Conservation (phyloP, 441 rosid species). For the Populus tomentosa region DNA sequence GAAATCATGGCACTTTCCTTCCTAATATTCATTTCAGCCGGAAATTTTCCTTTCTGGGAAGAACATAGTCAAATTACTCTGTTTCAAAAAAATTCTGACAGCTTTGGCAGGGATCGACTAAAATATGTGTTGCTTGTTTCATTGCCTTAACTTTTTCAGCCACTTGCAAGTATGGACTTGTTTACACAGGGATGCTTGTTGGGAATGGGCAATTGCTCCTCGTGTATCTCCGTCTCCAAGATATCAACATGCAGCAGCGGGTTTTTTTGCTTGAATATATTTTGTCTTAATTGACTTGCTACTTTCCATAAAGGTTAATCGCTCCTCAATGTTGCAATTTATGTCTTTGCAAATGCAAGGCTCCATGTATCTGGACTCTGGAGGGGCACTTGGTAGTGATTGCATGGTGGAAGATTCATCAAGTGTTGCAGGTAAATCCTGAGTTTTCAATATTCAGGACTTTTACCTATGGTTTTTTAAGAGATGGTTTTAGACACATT, state of each 20-base stretch:
- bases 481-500: background rate
- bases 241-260: conserved; percentile 98
- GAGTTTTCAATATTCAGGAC: conserved; percentile 7
- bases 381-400: conserved; percentile 97
- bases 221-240: conserved; percentile 97
- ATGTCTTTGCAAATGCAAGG: conserved; percentile 95
- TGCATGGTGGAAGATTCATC: conserved; percentile 99
- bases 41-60: too few relatives aligned
- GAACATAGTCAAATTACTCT: too few relatives aligned
- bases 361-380: conserved; percentile 81
- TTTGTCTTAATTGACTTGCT: background rate
- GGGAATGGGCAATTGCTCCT: conserved; percentile 99
- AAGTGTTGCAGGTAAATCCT: conserved; percentile 76
- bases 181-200: conserved; percentile 98
- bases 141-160: conserved; percentile 38
- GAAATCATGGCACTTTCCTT: too few relatives aligned
- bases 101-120: too few relatives aligned
- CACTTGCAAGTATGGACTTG: conserved; percentile 93
- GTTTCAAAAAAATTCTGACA: too few relatives aligned
- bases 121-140: too few relatives aligned
- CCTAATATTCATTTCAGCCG: too few relatives aligned
- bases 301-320: conserved; percentile 9
- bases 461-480: background rate
- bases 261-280: conserved; percentile 27
- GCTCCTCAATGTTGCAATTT: conserved; percentile 9